phyloP scores from a whole-genome alignment of 1,284 basidiomycete species.

The Sanghuangporus weigelae region DNA sequence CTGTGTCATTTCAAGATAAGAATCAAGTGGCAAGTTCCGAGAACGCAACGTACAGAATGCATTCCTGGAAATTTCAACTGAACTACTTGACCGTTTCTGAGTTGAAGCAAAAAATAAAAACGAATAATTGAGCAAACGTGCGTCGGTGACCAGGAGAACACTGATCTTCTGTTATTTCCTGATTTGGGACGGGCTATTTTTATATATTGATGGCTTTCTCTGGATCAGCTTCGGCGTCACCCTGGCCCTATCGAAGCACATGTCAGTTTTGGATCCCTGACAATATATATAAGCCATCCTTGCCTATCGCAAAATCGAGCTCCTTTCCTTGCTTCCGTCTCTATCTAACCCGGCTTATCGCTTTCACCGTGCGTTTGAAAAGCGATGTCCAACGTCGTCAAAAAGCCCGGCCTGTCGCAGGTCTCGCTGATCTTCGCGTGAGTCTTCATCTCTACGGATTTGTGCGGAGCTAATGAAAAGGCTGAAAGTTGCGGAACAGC shows the following conservation, averaged over 20 bases:
- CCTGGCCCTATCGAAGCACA: not conserved
- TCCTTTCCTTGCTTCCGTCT: not conserved
- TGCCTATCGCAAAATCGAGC: not conserved
- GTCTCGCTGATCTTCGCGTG: conserved; percentile 79
- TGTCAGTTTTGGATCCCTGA: not conserved
- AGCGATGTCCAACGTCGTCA: conserved; percentile 3
- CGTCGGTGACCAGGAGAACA: not conserved
- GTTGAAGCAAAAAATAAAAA: too few species aligned
- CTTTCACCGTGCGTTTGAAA: not conserved
- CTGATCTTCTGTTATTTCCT: not conserved
- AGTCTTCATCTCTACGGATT: conserved; percentile 25
- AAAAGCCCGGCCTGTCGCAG: conserved; percentile 32
- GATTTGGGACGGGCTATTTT: not conserved
- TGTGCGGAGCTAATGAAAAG: not conserved
- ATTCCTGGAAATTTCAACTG: too few species aligned
- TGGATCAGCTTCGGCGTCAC: not conserved
- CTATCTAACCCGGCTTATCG: not conserved
- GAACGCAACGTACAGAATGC: too few species aligned
- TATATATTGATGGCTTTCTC: not conserved
- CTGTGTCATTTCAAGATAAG: too few species aligned
- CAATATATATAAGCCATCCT: not conserved
- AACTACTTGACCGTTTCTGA: too few species aligned
- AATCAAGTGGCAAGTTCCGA: too few species aligned
- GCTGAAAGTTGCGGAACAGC: conserved; percentile 70
- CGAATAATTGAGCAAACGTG: not conserved